Percentiles rank a stretch among this genome's conserved stretches.
Evolutionary conservation across 805 yeast genomes (phyloP).

Genomic region (Saturnispora dispora): DNA sequence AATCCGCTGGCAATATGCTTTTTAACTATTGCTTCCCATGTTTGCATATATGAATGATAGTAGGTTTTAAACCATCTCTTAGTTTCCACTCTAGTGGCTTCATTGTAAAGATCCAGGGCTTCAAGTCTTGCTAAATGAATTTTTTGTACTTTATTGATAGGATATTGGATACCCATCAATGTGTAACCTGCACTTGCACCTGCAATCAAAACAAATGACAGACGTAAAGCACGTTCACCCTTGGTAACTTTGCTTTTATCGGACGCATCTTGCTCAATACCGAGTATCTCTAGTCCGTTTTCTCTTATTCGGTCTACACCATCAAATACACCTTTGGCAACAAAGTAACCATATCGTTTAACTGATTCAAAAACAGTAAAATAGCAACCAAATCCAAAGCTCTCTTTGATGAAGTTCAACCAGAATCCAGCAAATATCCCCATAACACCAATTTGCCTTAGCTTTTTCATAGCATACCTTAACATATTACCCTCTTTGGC

Average conservation of each 20-base stretch:
- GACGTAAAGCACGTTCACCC: conserved; percentile 42
- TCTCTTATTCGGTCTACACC: conserved; percentile 15
- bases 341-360: conserved; percentile 55
- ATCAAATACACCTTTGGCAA: conserved; percentile 37
- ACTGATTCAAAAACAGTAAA: conserved; percentile 74
- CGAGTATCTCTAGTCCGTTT: conserved; percentile 5
- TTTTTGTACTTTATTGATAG: conserved; percentile 69
- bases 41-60: conserved; percentile 68
- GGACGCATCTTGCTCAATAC: conserved; percentile 20
- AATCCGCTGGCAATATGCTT: conserved; percentile 46
- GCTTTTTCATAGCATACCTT: conserved; percentile 61
- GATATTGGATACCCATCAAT: conserved; percentile 72
- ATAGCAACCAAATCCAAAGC: conserved; percentile 74
- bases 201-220: conserved; percentile 65
- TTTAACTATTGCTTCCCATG: conserved; percentile 50
- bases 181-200: conserved; percentile 83
- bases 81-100: conserved; percentile 21
- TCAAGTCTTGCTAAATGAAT: conserved; percentile 73
- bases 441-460: conserved; percentile 62
- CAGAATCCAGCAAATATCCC: conserved; percentile 89
- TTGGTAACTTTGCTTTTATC: conserved; percentile 16
- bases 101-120: conserved; percentile 58
- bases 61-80: conserved; percentile 40
- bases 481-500: conserved; percentile 58
- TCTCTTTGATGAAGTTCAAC: conserved; percentile 70